Evolutionary conservation across 345 rosid genomes (phyloP).

Genomic region (Salix exigua): DNA sequence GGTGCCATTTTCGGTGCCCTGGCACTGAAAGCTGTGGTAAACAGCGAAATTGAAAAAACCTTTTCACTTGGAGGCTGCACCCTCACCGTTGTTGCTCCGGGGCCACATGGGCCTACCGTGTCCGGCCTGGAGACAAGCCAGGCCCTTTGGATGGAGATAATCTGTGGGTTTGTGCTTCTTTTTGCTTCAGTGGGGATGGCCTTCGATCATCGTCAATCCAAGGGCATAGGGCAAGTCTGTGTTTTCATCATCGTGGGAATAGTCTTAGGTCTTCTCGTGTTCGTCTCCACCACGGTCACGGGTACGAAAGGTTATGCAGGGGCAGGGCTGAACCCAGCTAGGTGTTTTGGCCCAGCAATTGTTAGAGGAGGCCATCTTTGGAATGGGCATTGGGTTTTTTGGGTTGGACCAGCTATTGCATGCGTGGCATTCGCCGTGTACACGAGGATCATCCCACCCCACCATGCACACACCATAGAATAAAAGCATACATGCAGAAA

Average conservation of each 20-base stretch:
- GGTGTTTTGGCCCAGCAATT: conserved; percentile 42
- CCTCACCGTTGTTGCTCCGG: conserved; percentile 18
- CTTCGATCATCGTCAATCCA: conserved; percentile 37
- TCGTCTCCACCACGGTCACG: conserved; percentile 39
- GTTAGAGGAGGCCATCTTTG: conserved; percentile 25
- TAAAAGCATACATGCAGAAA: too few species aligned
- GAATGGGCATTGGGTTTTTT: conserved; percentile 26
- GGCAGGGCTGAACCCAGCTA: conserved; percentile 49
- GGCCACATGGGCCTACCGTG: conserved; percentile 23
- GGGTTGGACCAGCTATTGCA: conserved; percentile 21
- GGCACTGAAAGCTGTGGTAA: conserved; percentile 27
- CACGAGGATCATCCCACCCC: conserved; percentile 19
- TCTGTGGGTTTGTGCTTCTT: conserved; percentile 36
- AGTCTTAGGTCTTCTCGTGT: conserved; percentile 34
- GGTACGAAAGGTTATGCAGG: conserved; percentile 41
- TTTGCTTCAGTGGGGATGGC: conserved; percentile 42
- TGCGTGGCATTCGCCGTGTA: conserved; percentile 15
- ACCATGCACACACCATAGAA: conserved; percentile 5
- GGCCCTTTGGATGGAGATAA: conserved; percentile 34
- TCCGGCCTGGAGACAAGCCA: conserved; percentile 15
- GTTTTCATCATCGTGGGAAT: conserved; percentile 32
- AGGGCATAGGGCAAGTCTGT: conserved; percentile 29
- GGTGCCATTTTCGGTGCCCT: conserved; percentile 36
- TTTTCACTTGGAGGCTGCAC: conserved; percentile 42
- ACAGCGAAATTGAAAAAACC: conserved; percentile 12